These are phyloP conservation scores for Hypoxylon fragiforme DNA, from an alignment of 495 filamentous ascomycete genomes.

Conservation along the genomic window DNA sequence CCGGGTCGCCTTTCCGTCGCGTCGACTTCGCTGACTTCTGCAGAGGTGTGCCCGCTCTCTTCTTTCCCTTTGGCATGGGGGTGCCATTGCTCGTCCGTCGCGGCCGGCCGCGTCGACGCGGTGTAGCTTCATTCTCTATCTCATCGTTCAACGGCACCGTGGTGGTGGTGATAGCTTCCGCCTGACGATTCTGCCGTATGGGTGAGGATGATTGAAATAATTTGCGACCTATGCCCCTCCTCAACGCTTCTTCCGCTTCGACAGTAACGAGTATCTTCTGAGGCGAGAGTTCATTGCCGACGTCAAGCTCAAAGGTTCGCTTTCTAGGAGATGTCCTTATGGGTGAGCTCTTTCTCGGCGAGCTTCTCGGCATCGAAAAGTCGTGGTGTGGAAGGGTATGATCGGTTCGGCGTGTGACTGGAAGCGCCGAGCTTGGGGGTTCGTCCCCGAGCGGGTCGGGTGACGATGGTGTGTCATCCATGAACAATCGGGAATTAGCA, in stretches of 20 bases:
- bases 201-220: conserved; percentile 47
- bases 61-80: conserved; percentile 43
- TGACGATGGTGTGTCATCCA: conserved; percentile 48
- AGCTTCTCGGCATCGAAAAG: conserved; percentile 22
- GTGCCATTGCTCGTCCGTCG: conserved; percentile 46
- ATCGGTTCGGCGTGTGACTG: conserved; percentile 33
- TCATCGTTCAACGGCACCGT: conserved; percentile 56
- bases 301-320: conserved; percentile 57
- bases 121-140: conserved; percentile 46
- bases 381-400: conserved; percentile 30
- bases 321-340: conserved; percentile 51
- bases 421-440: conserved; percentile 34
- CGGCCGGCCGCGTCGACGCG: conserved; percentile 42
- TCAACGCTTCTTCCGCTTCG: conserved; percentile 48
- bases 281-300: conserved; percentile 51
- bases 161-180: conserved; percentile 36
- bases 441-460: conserved; percentile 53
- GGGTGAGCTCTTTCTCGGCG: conserved; percentile 33
- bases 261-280: conserved; percentile 58
- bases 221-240: conserved; percentile 39
- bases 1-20: conserved; percentile 27
- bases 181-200: conserved; percentile 30
- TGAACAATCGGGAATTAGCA: conserved; percentile 10
- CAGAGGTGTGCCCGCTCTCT: conserved; percentile 48
- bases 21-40: conserved; percentile 22